These are phyloP conservation scores for Aspergillus eucalypticola DNA, from an alignment of 2,329 filamentous ascomycete genomes.

Conservation along the genomic window DNA sequence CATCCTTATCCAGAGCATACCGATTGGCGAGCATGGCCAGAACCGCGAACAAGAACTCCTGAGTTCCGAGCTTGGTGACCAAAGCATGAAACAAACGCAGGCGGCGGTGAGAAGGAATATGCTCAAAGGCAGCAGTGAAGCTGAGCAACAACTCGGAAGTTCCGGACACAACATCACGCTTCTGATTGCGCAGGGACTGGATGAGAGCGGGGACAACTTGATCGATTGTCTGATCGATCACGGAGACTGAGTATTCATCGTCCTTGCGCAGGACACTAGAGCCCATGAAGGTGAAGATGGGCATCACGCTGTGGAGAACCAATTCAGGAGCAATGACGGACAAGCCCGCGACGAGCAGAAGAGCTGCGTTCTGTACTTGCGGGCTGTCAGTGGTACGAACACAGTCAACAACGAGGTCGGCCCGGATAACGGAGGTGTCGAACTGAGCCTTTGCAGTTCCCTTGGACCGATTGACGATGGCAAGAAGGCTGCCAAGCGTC, in stretches of 20 bases:
- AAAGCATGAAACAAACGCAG: slow-evolving; percentile 81
- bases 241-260: slow-evolving; percentile 95
- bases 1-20: slow-evolving; percentile 73
- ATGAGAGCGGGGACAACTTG: slow-evolving; percentile 92
- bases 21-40: slow-evolving; percentile 88
- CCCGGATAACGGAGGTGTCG: slow-evolving; percentile 76
- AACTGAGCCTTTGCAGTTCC: slow-evolving; percentile 53
- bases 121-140: slow-evolving; percentile 94
- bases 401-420: slow-evolving; percentile 90
- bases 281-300: slow-evolving; percentile 98
- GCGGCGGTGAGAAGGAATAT: slow-evolving; percentile 85
- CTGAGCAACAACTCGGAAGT: slow-evolving; percentile 89
- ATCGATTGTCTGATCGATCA: slow-evolving; percentile 90
- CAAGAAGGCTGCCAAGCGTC: slow-evolving; percentile 75
- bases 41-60: slow-evolving; percentile 85
- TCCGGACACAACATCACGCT: slow-evolving; percentile 75
- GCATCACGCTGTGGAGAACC: slow-evolving; percentile 96
- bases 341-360: slow-evolving; percentile 83
- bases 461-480: slow-evolving; percentile 79
- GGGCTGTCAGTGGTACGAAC: slow-evolving; percentile 89
- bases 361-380: slow-evolving; percentile 87
- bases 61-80: slow-evolving; percentile 77
- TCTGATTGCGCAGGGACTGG: slow-evolving; percentile 74
- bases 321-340: slow-evolving; percentile 86
- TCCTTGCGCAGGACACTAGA: slow-evolving; percentile 86